Evolutionary conservation across 345 rosid genomes (phyloP).

Genomic region (Viola odorata): DNA sequence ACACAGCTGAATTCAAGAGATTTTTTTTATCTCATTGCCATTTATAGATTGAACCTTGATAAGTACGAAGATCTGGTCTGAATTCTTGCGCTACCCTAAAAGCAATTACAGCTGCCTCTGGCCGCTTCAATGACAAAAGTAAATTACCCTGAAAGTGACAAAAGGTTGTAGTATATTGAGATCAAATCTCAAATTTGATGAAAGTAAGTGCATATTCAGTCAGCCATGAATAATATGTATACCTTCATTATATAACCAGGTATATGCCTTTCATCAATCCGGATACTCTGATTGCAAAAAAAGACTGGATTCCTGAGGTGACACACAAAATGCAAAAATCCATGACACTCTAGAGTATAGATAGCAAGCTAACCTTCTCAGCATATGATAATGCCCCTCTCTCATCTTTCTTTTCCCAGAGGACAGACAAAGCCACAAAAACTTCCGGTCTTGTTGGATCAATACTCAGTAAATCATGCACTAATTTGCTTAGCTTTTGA

Average conservation of each 20-base stretch:
- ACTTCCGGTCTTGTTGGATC: slow-evolving; percentile 88
- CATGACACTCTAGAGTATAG: background rate
- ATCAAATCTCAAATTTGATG: background rate
- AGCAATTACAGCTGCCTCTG: slow-evolving; percentile 83
- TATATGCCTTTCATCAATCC: slow-evolving; percentile 87
- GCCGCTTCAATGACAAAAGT: slow-evolving; percentile 67
- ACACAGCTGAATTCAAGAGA: slow-evolving; percentile 13
- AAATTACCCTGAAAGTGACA: slow-evolving; percentile 64
- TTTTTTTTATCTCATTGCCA: background rate
- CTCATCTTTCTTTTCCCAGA: slow-evolving; percentile 88
- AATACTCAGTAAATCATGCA: slow-evolving; percentile 82
- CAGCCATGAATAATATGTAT: slow-evolving; percentile 18
- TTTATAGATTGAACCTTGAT: slow-evolving; percentile 62
- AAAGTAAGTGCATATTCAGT: background rate
- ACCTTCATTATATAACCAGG: slow-evolving; percentile 96
- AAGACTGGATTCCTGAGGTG: slow-evolving; percentile 18
- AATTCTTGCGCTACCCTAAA: slow-evolving; percentile 92
- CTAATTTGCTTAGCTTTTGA: slow-evolving; percentile 74
- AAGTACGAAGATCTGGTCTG: slow-evolving; percentile 96
- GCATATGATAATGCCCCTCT: slow-evolving; percentile 80
- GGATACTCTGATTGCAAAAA: slow-evolving; percentile 62
- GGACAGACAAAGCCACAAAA: slow-evolving; percentile 77
- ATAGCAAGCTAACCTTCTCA: slow-evolving; percentile 67
- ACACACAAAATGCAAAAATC: slow-evolving; percentile 7
- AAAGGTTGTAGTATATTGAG: background rate